These are phyloP conservation scores for Pseudogymnoascus sp. DNA, from an alignment of 2,329 filamentous ascomycete genomes.

Conservation along the genomic window DNA sequence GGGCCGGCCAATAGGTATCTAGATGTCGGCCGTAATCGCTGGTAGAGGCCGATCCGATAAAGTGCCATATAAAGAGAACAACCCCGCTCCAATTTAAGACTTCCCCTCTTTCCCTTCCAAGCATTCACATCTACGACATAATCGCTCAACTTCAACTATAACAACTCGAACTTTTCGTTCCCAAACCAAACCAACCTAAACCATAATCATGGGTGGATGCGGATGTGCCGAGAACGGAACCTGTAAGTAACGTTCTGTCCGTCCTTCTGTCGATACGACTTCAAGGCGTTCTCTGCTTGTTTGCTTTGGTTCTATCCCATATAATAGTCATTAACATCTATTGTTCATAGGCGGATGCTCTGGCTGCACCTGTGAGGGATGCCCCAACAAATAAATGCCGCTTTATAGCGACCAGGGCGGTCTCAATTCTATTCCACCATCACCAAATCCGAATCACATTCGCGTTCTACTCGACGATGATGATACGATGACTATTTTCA, in stretches of 20 bases:
- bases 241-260: not conserved
- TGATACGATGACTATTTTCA: not conserved
- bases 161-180: not conserved
- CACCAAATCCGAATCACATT: not conserved
- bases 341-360: not conserved
- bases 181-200: not conserved
- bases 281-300: not conserved
- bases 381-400: not conserved
- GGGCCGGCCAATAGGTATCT: not conserved
- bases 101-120: not conserved
- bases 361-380: not conserved
- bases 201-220: conserved; percentile 1
- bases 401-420: not conserved
- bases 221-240: not conserved
- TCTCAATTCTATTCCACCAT: not conserved
- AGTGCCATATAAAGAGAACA: not conserved
- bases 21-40: not conserved
- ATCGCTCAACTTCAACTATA: not conserved
- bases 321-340: not conserved
- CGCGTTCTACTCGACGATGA: not conserved
- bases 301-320: not conserved
- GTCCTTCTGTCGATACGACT: not conserved
- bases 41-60: not conserved
- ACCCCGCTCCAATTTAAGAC: not conserved
- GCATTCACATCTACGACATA: not conserved